A percentile compares a stretch with the other conserved stretches of the same genome.
Evolutionary conservation across 2,329 filamentous ascomycete genomes (phyloP).

Genomic region (Apiospora koreana): DNA sequence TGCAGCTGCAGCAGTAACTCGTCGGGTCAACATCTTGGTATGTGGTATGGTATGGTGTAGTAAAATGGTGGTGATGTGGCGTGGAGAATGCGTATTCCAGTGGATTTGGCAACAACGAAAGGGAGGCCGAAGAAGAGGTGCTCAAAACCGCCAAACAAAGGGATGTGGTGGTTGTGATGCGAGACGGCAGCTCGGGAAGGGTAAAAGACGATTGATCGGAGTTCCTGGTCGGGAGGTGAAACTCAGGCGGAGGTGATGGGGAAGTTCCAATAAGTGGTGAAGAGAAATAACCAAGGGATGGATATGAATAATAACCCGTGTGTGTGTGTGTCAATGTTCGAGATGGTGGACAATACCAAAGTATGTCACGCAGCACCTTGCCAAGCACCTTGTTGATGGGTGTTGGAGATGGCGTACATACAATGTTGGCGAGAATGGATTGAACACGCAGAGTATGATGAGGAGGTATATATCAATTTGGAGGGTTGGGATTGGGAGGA

Average conservation of each 20-base stretch:
- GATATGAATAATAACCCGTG: background rate
- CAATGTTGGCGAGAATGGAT: background rate
- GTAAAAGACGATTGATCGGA: background rate
- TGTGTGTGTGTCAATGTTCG: background rate
- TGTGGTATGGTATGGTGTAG: background rate
- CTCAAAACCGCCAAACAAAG: background rate
- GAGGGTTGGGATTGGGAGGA: background rate
- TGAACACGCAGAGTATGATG: background rate
- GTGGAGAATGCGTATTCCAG: background rate
- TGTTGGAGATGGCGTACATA: conserved; percentile 7
- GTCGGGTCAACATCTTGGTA: conserved; percentile 49
- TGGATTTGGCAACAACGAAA: background rate
- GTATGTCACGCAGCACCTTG: conserved; percentile 3
- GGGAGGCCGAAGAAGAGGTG: background rate
- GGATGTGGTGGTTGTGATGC: background rate
- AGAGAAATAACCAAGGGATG: no score
- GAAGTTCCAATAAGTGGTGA: no score
- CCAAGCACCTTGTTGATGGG: background rate
- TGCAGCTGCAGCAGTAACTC: conserved; percentile 50
- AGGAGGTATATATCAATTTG: no score
- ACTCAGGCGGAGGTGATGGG: conserved; percentile 3
- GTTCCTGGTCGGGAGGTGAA: background rate
- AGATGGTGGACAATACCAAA: background rate
- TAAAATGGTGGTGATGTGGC: background rate
- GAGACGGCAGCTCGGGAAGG: background rate